These are phyloP conservation scores for Tetradesmus obliquus DNA, from an alignment of 139 green algal genomes.

Conservation along the genomic window DNA sequence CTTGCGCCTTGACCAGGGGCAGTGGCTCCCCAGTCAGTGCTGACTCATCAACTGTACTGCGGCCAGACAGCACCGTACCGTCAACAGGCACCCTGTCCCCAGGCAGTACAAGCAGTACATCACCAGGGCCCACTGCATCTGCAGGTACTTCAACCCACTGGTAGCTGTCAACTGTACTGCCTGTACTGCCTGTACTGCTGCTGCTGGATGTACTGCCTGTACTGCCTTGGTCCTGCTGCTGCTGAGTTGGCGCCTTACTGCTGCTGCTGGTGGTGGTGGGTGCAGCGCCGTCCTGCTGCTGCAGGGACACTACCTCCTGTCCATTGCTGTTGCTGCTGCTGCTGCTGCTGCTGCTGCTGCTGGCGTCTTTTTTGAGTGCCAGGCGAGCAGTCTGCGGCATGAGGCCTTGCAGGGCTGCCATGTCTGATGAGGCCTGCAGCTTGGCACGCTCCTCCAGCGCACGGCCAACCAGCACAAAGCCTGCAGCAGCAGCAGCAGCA, in stretches of 20 bases:
- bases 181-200: constrained; percentile 52
- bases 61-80: constrained; percentile 76
- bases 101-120: constrained; percentile 83
- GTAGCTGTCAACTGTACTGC: constrained; percentile 42
- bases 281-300: constrained; percentile 18
- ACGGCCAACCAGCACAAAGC: constrained; percentile 90
- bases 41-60: constrained; percentile 81
- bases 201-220: constrained; percentile 46
- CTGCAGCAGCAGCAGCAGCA: constrained; percentile 38
- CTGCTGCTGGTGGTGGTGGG: constrained; percentile 28
- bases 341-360: constrained; percentile 1
- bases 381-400: constrained; percentile 86
- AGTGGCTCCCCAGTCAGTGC: constrained; percentile 88
- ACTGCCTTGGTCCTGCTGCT: constrained; percentile 38
- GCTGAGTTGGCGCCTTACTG: background rate
- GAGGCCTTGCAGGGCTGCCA: constrained; percentile 90
- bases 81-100: constrained; percentile 91
- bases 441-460: constrained; percentile 95
- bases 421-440: constrained; percentile 90
- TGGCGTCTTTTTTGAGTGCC: constrained; percentile 63
- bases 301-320: background rate
- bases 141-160: constrained; percentile 73
- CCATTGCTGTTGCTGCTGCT: constrained; percentile 20
- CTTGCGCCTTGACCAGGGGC: constrained; percentile 77
- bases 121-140: constrained; percentile 72